Evolutionary conservation across 306 rosid genomes (phyloP), one percentile per base, ranked within the genome.

Genomic region (Glycine soja): DNA sequence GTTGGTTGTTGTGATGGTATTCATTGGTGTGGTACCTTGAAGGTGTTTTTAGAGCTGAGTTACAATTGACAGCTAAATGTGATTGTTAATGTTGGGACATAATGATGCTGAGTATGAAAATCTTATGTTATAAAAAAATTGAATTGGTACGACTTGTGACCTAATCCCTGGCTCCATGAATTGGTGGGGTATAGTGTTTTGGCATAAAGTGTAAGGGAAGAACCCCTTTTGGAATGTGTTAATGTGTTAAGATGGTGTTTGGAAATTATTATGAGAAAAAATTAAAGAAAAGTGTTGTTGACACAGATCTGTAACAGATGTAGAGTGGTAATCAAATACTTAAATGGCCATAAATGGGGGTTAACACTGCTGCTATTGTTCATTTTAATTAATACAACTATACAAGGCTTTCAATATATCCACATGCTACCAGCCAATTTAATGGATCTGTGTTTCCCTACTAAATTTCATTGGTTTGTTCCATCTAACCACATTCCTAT

Each of bases 361-460:
- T 80, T 59, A 85, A 83, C 68, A 82, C 67, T 15, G 8, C 59
- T 73, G 48, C 42, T 32, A 13, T 78, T 45, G 47, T 54, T 62
- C 10, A 34, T 69, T 69, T 82, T 63, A 68, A 75, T 69, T 61
- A 74, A 59, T 77, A 42, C 30, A 24, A 24, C 30, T 24, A 24
- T 24, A 12, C 30, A 53, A 12, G 11, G 36, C 80, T 68, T 65
- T 74, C n/a, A 16, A 64, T 48, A 66, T 54, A 61, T 34, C 45
- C 42, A 42, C 34, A 77, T 81, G 84, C 74, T 69, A 86, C 71
- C 75, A 30, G 72, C 84, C 87, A 66, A 58, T 45, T 14, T 85
- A 69, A 40, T 69, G 87, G 73, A 79, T 83, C 88, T 83, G 79
- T 73, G 84, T 61, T 87, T 68, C 78, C 75, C 51, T 24, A 56